Conservation (phyloP, 2,329 filamentous ascomycete genomes). For the Trichophyton rubrum region DNA sequence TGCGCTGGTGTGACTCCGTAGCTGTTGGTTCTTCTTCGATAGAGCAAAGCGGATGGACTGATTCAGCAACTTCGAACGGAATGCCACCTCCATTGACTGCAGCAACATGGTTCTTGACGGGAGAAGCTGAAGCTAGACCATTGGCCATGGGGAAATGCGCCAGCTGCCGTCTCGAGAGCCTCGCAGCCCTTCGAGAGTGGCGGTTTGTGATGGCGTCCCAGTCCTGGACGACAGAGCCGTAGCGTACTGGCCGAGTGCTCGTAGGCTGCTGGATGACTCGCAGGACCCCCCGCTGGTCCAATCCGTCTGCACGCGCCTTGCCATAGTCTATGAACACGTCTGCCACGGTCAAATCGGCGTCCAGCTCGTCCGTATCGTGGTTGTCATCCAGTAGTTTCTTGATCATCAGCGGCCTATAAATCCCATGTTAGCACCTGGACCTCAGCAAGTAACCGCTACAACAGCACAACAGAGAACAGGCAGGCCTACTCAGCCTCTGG, state of each 20-base stretch:
- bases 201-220: conserved; percentile 17
- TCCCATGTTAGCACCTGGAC: too few species aligned
- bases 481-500: conserved; percentile 23
- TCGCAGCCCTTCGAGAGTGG: neutral
- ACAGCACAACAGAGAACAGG: neutral
- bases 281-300: conserved; percentile 25
- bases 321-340: conserved; percentile 30
- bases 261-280: conserved; percentile 25
- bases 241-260: conserved; percentile 16
- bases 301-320: conserved; percentile 22
- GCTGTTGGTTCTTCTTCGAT: neutral
- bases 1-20: neutral
- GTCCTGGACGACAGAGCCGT: conserved; percentile 26
- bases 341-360: conserved; percentile 24
- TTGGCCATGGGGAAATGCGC: neutral
- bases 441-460: too few species aligned
- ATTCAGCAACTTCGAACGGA: neutral
- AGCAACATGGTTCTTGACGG: neutral
- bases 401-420: conserved; percentile 24
- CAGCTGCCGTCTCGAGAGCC: neutral
- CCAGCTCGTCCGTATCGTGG: conserved; percentile 22
- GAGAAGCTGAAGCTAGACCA: neutral
- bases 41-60: neutral
- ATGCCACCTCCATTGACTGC: neutral
- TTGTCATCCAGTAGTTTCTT: conserved; percentile 28